Conservation (phyloP, 768 basidiomycete genomes). For the Trametes punicea region DNA sequence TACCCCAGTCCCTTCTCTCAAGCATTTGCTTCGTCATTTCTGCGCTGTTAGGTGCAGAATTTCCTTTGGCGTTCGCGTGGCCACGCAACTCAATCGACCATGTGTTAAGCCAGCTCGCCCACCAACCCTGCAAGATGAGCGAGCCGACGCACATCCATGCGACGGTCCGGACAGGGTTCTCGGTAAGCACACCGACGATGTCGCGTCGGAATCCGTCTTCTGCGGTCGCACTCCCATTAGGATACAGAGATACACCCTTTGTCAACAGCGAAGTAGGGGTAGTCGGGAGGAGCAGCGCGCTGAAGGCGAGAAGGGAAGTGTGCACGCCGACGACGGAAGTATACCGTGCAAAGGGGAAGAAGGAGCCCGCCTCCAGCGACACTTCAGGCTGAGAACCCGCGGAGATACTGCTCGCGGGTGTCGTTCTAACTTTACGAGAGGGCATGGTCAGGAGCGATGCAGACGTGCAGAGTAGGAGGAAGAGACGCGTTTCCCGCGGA, state of each 20-base stretch:
- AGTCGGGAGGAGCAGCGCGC: conserved; percentile 69
- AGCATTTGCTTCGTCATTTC: conserved; percentile 17
- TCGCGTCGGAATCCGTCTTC: conserved; percentile 32
- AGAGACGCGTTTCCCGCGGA: neutral
- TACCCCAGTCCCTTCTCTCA: conserved; percentile 14
- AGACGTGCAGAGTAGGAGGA: neutral
- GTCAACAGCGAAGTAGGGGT: conserved; percentile 42
- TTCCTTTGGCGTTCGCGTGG: neutral
- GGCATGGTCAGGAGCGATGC: conserved; percentile 1
- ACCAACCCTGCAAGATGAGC: conserved; percentile 36
- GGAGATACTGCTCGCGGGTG: neutral
- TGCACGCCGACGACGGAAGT: conserved; percentile 67
- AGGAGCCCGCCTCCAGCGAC: conserved; percentile 5
- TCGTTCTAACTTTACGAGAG: conserved; percentile 5
- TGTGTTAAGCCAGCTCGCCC: conserved; percentile 35
- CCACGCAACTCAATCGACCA: conserved; percentile 19
- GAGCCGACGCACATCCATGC: conserved; percentile 37
- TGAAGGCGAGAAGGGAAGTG: conserved; percentile 60
- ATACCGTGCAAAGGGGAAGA: conserved; percentile 56
- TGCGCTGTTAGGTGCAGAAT: neutral
- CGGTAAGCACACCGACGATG: conserved; percentile 39
- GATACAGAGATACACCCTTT: neutral
- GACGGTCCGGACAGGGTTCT: conserved; percentile 36
- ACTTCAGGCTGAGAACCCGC: neutral
- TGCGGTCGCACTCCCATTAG: neutral